Evolutionary conservation across 345 rosid species (phyloP).

Genomic region (Moringa oleifera): DNA sequence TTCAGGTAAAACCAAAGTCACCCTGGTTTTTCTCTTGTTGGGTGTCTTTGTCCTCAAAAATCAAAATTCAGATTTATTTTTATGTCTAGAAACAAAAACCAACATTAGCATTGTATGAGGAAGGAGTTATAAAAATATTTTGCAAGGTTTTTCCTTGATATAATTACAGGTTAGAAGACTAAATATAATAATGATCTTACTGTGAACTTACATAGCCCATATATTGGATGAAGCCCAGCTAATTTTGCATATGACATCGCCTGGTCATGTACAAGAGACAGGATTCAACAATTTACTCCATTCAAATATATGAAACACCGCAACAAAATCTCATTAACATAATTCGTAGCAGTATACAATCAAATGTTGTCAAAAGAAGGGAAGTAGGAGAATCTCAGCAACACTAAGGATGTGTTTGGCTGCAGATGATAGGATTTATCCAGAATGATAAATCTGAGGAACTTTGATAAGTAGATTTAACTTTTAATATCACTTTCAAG

Average conservation of each 20-base stretch:
- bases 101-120: neutral
- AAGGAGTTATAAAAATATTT: neutral
- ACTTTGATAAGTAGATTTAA: too few relatives aligned
- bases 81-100: too few relatives aligned
- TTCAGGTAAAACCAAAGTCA: neutral
- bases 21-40: too few relatives aligned
- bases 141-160: constrained; percentile 4
- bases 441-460: too few relatives aligned
- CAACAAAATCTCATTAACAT: neutral
- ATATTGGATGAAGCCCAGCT: constrained; percentile 91
- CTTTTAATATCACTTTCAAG: too few relatives aligned
- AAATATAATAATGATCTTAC: constrained; percentile 1
- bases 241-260: constrained; percentile 98
- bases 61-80: too few relatives aligned
- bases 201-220: constrained; percentile 81
- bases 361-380: neutral
- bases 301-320: neutral
- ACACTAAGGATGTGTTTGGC: neutral
- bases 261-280: constrained; percentile 51
- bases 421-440: neutral
- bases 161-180: too few relatives aligned
- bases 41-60: too few relatives aligned
- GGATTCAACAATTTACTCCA: neutral
- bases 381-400: too few relatives aligned
- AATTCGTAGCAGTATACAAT: neutral